Conservation (phyloP, 495 filamentous ascomycete species). For the Penicillium coffeae region DNA sequence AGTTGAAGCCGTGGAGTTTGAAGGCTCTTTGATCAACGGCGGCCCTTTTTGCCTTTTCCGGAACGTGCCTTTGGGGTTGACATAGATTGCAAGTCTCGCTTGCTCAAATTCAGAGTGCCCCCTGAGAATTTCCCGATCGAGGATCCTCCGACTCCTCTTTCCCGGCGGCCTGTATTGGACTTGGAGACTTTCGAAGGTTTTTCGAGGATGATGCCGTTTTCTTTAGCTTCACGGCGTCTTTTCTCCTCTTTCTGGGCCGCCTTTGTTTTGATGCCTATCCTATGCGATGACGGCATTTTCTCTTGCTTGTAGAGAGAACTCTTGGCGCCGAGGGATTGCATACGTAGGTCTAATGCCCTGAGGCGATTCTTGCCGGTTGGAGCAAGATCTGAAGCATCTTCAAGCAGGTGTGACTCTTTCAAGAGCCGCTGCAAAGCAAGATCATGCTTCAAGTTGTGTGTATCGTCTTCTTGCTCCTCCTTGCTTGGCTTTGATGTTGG, state of each 20-base stretch:
- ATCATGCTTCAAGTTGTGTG: slow-evolving; percentile 79
- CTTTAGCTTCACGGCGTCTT: slow-evolving; percentile 71
- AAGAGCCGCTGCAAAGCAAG: slow-evolving; percentile 86
- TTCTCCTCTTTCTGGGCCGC: slow-evolving; percentile 60
- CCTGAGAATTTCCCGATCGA: slow-evolving; percentile 75
- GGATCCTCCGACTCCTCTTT: slow-evolving; percentile 69
- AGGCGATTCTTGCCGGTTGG: slow-evolving; percentile 61
- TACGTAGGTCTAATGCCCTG: slow-evolving; percentile 76
- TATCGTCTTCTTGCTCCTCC: slow-evolving; percentile 51
- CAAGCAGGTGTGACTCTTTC: slow-evolving; percentile 87
- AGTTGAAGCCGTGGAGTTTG: no score
- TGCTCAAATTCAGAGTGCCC: slow-evolving; percentile 74
- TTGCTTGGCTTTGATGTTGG: slow-evolving; percentile 31
- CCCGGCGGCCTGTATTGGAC: slow-evolving; percentile 44
- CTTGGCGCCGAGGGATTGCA: slow-evolving; percentile 77
- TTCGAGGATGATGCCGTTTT: slow-evolving; percentile 90
- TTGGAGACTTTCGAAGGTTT: slow-evolving; percentile 48
- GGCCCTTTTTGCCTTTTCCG: slow-evolving; percentile 22
- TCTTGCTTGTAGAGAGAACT: slow-evolving; percentile 65
- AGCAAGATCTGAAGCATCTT: slow-evolving; percentile 56
- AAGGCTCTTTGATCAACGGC: slow-evolving; percentile 9
- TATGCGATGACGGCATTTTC: slow-evolving; percentile 78
- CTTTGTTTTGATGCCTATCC: slow-evolving; percentile 72
- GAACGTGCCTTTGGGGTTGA: slow-evolving; percentile 40
- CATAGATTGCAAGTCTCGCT: slow-evolving; percentile 69